Conservation (phyloP, 495 filamentous ascomycete genomes). For the Tuber microsphaerosporum region DNA sequence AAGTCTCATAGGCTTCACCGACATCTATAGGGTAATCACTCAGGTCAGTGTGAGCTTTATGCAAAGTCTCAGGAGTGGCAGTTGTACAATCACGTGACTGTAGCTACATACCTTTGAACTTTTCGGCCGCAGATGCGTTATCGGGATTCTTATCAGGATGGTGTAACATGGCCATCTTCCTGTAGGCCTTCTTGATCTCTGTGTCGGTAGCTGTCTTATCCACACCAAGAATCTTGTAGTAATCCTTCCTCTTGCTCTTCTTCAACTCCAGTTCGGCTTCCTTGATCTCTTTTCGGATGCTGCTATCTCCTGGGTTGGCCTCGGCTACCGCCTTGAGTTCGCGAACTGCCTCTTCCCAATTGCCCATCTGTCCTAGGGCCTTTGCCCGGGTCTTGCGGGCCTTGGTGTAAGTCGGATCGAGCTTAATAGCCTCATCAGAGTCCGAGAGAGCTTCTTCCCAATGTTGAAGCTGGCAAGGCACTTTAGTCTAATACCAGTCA, state of each 20-base stretch:
- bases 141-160: constrained; percentile 97
- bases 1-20: constrained; percentile 41
- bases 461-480: constrained; percentile 59
- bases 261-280: constrained; percentile 91
- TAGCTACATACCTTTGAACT: constrained; percentile 82
- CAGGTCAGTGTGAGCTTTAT: constrained; percentile 60
- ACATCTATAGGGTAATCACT: constrained; percentile 34
- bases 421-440: constrained; percentile 74
- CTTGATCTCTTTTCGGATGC: constrained; percentile 72
- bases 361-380: constrained; percentile 71
- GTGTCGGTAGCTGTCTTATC: constrained; percentile 75
- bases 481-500: constrained; percentile 16
- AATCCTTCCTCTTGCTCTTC: constrained; percentile 95
- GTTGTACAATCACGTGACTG: constrained; percentile 40
- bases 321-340: constrained; percentile 84
- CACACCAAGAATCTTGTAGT: constrained; percentile 92
- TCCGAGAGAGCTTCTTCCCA: constrained; percentile 71
- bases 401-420: constrained; percentile 81
- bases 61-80: constrained; percentile 62
- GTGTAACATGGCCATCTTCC: constrained; percentile 84
- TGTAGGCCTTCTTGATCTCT: constrained; percentile 95
- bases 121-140: constrained; percentile 70
- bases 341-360: constrained; percentile 83
- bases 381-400: constrained; percentile 88
- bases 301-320: constrained; percentile 68